Percentiles rank a stretch among this genome's conserved stretches.
Evolutionary conservation across 2,329 filamentous ascomycete genomes (phyloP).

Genomic region (Paraconiothyrium sp.): DNA sequence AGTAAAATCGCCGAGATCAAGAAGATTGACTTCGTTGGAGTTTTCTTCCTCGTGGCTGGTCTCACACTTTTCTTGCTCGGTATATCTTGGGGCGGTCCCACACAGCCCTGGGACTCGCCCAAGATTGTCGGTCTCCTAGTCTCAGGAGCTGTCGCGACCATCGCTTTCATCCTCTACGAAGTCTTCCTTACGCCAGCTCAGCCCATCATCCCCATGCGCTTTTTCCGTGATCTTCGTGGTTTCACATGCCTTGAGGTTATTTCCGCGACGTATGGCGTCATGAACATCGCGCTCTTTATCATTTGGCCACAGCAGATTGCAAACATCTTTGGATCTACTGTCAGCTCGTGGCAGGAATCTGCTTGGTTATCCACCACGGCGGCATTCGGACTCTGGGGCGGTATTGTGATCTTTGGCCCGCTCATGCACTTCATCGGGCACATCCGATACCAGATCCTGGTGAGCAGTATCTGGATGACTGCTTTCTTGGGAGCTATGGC

Average conservation of each 20-base stretch:
- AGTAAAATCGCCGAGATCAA: slow-evolving; percentile 33
- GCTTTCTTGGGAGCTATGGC: slow-evolving; percentile 28
- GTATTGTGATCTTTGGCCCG: slow-evolving; percentile 36
- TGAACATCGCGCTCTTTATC: slow-evolving; percentile 41
- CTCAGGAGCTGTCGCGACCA: slow-evolving; percentile 27
- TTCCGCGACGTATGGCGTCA: slow-evolving; percentile 33
- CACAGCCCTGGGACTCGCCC: slow-evolving; percentile 24
- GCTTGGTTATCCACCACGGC: slow-evolving; percentile 40
- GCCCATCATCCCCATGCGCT: slow-evolving; percentile 41
- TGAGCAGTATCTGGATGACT: slow-evolving; percentile 28
- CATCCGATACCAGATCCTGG: slow-evolving; percentile 27
- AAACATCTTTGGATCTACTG: slow-evolving; percentile 24
- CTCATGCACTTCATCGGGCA: slow-evolving; percentile 36
- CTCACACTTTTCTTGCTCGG: slow-evolving; percentile 55
- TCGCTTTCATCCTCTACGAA: slow-evolving; percentile 29
- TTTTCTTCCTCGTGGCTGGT: slow-evolving; percentile 54
- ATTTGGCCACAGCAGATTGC: slow-evolving; percentile 41
- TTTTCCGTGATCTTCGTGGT: slow-evolving; percentile 42
- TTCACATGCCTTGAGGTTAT: slow-evolving; percentile 41
- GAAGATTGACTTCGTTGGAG: slow-evolving; percentile 55
- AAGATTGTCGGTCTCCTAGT: slow-evolving; percentile 38
- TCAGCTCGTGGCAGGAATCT: slow-evolving; percentile 33
- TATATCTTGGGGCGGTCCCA: slow-evolving; percentile 53
- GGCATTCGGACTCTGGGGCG: slow-evolving; percentile 41
- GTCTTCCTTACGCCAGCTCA: slow-evolving; percentile 32